Evolutionary conservation across 2,329 filamentous ascomycete genomes (phyloP), one percentile per base, ranked within the genome.

Genomic region (Pyricularia grisea): DNA sequence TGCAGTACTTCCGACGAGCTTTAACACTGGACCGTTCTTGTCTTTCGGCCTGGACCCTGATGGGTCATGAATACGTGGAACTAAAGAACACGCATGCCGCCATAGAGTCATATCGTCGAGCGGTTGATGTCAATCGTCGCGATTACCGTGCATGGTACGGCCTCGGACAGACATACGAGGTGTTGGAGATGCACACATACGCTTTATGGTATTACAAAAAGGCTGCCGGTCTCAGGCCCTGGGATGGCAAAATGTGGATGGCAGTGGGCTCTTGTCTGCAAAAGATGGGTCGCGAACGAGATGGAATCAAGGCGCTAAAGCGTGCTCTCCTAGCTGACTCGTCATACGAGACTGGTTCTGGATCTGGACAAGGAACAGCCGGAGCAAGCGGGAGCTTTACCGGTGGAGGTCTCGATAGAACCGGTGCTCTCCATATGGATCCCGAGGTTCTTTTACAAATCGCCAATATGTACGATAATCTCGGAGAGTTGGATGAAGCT

Each of bases 111-210:
- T 99, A 99, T 76, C 89, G 95, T 1, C 90, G 95, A 61, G 95
- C 95, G 1, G 94, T 99, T 1, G 95, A 99, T 75, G 92, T 95
- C 73, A 98, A 99, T 76, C 88, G 94, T 42, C 92, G 95, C 74
- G 95, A 99, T 78, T 98, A 98, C 78, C 91, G 95, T 69, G 95
- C 95, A 4, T 99, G 95, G 95, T 98, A 99, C 76, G 95, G 95
- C 42, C 84, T 99, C 0, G 95, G 95, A 0, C 94, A 98, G 77
- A 96, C 95, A 1, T 99, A 99, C 76, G 95, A 99, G 78, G 92
- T 99, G 73, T 86, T 99, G 10, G 95, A 99, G 79, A 97, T 97
- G 93, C 92, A 97, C 76, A 93, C 94, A 63, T 99, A 99, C 77
- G 94, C 94, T 0, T 81, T 99, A 0, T 98, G 95, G 86, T 99